phyloP scores from a whole-genome alignment of 2,329 filamentous ascomycete genomes.

The Escovopsis sp. region DNA sequence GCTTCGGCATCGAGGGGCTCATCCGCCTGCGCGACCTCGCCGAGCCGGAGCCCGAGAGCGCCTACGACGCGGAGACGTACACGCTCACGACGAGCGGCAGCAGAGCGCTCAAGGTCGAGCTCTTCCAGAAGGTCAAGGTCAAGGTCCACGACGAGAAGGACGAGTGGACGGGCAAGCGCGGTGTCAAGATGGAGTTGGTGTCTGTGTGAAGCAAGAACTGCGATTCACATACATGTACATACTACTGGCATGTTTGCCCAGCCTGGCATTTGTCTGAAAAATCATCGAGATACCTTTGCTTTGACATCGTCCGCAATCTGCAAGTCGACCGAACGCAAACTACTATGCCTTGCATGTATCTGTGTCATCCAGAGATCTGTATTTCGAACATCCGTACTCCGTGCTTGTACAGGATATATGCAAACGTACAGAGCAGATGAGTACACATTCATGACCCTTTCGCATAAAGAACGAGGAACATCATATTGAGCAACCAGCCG shows the following conservation, averaged over 20 bases:
- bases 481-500: slow-evolving; percentile 14
- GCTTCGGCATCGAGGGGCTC: slow-evolving; percentile 88
- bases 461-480: slow-evolving; percentile 10
- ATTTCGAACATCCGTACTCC: too few relatives aligned
- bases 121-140: slow-evolving; percentile 87
- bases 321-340: too few relatives aligned
- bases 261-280: neutral
- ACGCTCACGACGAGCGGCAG: slow-evolving; percentile 47
- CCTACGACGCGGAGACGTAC: slow-evolving; percentile 78
- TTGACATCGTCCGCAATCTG: too few relatives aligned
- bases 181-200: slow-evolving; percentile 61
- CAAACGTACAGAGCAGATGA: too few relatives aligned
- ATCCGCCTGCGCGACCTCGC: slow-evolving; percentile 76
- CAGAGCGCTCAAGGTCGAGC: slow-evolving; percentile 47
- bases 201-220: slow-evolving; percentile 9
- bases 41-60: slow-evolving; percentile 60
- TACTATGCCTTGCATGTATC: too few relatives aligned
- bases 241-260: neutral
- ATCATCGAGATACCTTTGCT: neutral
- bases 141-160: slow-evolving; percentile 87
- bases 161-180: slow-evolving; percentile 88
- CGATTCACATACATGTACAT: slow-evolving; percentile 5
- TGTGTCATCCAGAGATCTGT: neutral
- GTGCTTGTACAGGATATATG: too few relatives aligned
- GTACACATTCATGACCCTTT: neutral